These are phyloP conservation scores for Punica granatum DNA, from an alignment of 345 rosid genomes.

Conservation along the genomic window DNA sequence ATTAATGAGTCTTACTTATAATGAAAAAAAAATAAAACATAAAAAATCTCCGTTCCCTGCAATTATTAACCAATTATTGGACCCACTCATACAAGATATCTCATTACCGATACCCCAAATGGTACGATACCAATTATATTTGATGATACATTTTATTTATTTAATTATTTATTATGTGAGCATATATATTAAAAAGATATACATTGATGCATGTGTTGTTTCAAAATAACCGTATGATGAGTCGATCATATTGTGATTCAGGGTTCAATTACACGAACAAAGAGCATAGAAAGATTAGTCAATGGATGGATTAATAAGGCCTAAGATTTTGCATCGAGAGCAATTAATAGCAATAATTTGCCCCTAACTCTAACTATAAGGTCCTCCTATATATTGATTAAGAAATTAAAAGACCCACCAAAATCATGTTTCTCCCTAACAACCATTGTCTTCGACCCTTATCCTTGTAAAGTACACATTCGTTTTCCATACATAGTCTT, in stretches of 20 bases:
- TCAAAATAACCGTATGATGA: no score
- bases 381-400: background rate
- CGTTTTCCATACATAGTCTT: background rate
- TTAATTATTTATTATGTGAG: no score
- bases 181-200: no score
- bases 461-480: background rate
- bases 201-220: no score
- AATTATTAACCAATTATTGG: background rate
- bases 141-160: no score
- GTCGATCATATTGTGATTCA: no score
- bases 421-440: background rate
- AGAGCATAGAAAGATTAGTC: background rate
- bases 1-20: no score
- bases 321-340: background rate
- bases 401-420: conserved; percentile 4
- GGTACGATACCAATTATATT: no score
- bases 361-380: background rate
- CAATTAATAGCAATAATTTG: background rate
- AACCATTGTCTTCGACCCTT: no score
- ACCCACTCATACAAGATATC: background rate
- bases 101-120: no score
- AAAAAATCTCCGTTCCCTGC: background rate
- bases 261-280: background rate
- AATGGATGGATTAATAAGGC: background rate
- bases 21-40: no score